Evolutionary conservation across 768 basidiomycete species (phyloP), one percentile per base, ranked within the genome.

Genomic region (Boletales sp.): DNA sequence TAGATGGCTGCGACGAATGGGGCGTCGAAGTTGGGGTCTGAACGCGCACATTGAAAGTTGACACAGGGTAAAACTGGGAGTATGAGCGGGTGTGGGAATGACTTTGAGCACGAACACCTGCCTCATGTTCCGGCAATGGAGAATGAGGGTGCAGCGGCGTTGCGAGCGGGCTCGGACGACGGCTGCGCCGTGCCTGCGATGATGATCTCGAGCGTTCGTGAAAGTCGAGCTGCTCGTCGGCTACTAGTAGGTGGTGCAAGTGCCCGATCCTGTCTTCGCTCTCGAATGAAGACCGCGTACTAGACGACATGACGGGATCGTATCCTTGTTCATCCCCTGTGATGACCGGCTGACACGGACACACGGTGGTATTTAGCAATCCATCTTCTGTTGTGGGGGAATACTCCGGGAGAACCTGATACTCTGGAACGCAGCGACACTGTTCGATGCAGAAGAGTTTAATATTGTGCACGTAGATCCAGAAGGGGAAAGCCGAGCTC

Each of bases 361-460:
- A 83, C 18, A 53, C 67, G 3, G n/a, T 12, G 1, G 34, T 37
- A 35, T 38, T 13, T 28, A 38, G 31, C 6, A 14, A 43, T n/a
- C 39, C 21, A 25, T 52, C 57, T 25, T 61, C 61, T 18, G 58
- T 59, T 41, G 55, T 62, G 51, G 76, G 74, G 4, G 80, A 74
- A 65, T 95, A 95, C 10, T 79, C 79, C 0, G 94, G 93, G 4
- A 95, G 82, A 0, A 81, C 78, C 50, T 81, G 84, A 77, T 81
- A 87, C 53, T 91, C 85, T 4, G 87, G 80, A 57, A 86, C 81
- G 61, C 90, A 94, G 25, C 89, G 84, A 69, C 90, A 94, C 87
- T 90, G 31, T 32, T 12, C 15, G 25, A 17, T 18, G 41, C 28
- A 14, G 31, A 9, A 21, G 31, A 38, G 21, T 13, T 19, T 32